phyloP scores from a whole-genome alignment of 2,329 filamentous ascomycete species.

The Tricladium varicosporioides region DNA sequence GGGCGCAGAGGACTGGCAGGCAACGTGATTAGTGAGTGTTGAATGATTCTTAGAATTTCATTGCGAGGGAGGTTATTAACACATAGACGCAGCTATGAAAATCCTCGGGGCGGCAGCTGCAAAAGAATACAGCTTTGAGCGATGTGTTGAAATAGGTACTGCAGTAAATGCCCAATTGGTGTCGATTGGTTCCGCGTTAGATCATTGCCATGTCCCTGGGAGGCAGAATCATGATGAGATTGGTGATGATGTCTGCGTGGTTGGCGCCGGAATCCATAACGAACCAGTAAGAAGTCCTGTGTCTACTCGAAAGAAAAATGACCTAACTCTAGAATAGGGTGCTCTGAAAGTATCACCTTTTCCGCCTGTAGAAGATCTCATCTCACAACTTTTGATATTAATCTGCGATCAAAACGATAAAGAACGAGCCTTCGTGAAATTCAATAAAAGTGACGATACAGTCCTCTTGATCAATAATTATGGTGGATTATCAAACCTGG shows the following conservation, averaged over 20 bases:
- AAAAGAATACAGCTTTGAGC: conserved; percentile 24
- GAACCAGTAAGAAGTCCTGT: conserved; percentile 47
- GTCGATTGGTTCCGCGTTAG: conserved; percentile 48
- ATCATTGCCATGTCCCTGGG: conserved; percentile 53
- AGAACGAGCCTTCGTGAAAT: conserved; percentile 48
- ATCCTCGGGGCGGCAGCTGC: conserved; percentile 31
- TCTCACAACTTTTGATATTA: conserved; percentile 46
- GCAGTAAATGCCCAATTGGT: conserved; percentile 37
- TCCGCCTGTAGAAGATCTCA: conserved; percentile 46
- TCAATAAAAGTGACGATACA: conserved; percentile 44
- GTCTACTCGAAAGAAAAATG: not conserved
- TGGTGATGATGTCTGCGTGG: conserved; percentile 50
- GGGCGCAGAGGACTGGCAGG: conserved; percentile 61
- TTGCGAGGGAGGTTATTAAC: not conserved
- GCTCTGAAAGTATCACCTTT: conserved; percentile 48
- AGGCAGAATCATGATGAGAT: conserved; percentile 48
- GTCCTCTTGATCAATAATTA: conserved; percentile 58
- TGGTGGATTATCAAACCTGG: conserved; percentile 56
- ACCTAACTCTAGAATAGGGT: conserved; percentile 22
- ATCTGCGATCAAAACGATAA: conserved; percentile 44
- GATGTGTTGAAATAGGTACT: conserved; percentile 28
- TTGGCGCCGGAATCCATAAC: conserved; percentile 68
- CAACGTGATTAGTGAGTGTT: conserved; percentile 47
- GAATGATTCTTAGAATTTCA: not conserved
- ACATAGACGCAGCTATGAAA: conserved; percentile 36